phyloP scores from a whole-genome alignment of 495 filamentous ascomycete genomes.

The Chlorociboria aeruginascens region DNA sequence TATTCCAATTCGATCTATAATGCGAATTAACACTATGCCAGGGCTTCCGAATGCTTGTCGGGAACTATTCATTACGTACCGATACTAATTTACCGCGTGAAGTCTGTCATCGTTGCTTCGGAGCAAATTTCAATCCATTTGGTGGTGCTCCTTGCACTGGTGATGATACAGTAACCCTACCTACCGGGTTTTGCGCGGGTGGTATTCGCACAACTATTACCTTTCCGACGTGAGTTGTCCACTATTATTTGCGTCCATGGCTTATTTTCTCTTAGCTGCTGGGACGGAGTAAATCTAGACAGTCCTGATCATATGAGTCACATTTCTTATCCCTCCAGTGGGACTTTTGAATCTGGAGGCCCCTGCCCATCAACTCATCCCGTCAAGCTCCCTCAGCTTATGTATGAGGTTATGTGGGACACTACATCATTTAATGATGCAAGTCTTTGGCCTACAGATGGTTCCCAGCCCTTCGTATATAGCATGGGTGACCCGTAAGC shows the following conservation, averaged over 20 bases:
- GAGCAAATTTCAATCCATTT: constrained; percentile 34
- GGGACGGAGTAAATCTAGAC: constrained; percentile 64
- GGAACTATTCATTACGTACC: constrained; percentile 11
- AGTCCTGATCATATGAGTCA: constrained; percentile 42
- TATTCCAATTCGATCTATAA: background rate
- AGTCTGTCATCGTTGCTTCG: constrained; percentile 36
- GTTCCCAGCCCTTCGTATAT: constrained; percentile 33
- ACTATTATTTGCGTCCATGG: constrained; percentile 19
- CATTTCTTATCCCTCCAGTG: constrained; percentile 18
- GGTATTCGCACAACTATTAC: constrained; percentile 37
- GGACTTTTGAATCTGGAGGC: constrained; percentile 30
- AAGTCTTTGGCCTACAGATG: constrained; percentile 28
- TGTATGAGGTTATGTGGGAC: constrained; percentile 26
- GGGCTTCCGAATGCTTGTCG: constrained; percentile 36
- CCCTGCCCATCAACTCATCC: constrained; percentile 40
- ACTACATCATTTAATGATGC: constrained; percentile 29
- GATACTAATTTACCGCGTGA: background rate
- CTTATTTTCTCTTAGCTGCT: constrained; percentile 36
- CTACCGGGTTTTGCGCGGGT: constrained; percentile 28
- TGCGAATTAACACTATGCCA: background rate
- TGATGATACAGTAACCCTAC: constrained; percentile 31
- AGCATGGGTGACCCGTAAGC: constrained; percentile 38
- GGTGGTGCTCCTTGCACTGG: constrained; percentile 40
- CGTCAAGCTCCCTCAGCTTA: constrained; percentile 38
- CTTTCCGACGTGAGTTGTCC: constrained; percentile 29